These are phyloP conservation scores for Hypericum perforatum DNA, from an alignment of 345 rosid genomes.

Conservation along the genomic window DNA sequence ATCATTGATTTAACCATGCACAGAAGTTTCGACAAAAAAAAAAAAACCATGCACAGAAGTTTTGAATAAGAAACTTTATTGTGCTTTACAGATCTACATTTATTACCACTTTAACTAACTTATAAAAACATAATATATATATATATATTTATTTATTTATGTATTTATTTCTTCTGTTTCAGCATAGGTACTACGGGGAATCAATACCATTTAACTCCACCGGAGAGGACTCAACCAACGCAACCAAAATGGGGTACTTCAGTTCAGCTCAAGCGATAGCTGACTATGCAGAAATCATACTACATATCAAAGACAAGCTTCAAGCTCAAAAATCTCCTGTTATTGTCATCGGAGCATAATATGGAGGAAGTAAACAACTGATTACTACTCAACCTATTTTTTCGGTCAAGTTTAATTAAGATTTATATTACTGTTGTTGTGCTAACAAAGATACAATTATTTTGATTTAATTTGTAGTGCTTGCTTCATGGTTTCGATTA, in stretches of 20 bases:
- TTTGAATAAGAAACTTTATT: no score
- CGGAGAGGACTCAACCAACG: conserved; percentile 9
- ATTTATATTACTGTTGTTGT: neutral
- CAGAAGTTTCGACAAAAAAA: no score
- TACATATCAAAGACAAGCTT: conserved; percentile 12
- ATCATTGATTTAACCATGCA: no score
- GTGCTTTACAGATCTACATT: no score
- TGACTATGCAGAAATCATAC: conserved; percentile 16
- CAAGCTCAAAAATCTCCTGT: conserved; percentile 12
- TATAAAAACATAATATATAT: no score
- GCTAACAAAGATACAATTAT: no score
- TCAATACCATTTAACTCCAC: conserved; percentile 16
- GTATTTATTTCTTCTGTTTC: neutral
- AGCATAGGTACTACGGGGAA: conserved; percentile 22
- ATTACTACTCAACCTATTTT: neutral
- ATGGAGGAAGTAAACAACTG: conserved; percentile 18
- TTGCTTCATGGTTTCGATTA: conserved; percentile 25
- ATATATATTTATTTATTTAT: no score
- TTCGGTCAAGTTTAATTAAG: no score
- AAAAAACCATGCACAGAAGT: no score
- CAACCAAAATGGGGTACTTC: conserved; percentile 15
- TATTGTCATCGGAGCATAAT: conserved; percentile 17
- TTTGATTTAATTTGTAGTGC: conserved; percentile 10
- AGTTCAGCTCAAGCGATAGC: conserved; percentile 23
- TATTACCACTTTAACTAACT: neutral